Conservation (phyloP, 2,329 filamentous ascomycete species). For the Sclerotinia nivalis region DNA sequence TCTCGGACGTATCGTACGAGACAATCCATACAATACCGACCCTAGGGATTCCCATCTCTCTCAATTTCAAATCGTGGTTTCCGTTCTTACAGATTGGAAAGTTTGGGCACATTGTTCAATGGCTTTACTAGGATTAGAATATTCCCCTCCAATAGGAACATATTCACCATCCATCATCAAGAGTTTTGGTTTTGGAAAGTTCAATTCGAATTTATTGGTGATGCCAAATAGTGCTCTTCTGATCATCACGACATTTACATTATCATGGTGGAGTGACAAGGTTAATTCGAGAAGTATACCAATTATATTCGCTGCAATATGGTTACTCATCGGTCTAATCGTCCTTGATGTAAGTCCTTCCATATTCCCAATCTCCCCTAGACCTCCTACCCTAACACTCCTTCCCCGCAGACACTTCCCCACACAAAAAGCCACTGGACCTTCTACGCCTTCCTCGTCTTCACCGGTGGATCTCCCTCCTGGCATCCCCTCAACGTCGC, state of each 20-base stretch:
- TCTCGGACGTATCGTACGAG: slow-evolving; percentile 15
- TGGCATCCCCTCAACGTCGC: slow-evolving; percentile 24
- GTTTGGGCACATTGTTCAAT: slow-evolving; percentile 23
- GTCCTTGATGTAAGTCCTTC: slow-evolving; percentile 14
- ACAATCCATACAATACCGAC: slow-evolving; percentile 23
- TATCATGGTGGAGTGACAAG: slow-evolving; percentile 23
- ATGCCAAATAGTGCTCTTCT: slow-evolving; percentile 48
- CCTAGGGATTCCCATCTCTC: slow-evolving; percentile 22
- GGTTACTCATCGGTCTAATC: slow-evolving; percentile 18
- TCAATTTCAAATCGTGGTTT: slow-evolving; percentile 19
- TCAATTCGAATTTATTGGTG: slow-evolving; percentile 49
- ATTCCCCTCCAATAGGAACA: slow-evolving; percentile 19
- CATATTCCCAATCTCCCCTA: neutral
- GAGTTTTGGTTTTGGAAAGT: slow-evolving; percentile 40
- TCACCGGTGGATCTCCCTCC: slow-evolving; percentile 16
- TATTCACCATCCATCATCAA: slow-evolving; percentile 27
- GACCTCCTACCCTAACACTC: neutral
- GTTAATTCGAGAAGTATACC: slow-evolving; percentile 21
- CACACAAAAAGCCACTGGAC: slow-evolving; percentile 21
- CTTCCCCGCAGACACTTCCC: neutral
- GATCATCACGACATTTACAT: slow-evolving; percentile 34
- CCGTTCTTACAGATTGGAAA: slow-evolving; percentile 22
- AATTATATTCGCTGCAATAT: slow-evolving; percentile 21
- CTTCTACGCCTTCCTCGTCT: slow-evolving; percentile 23
- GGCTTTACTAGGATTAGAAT: slow-evolving; percentile 20